Evolutionary conservation across 176 grass and related monocot genomes (phyloP), one percentile per base, ranked within the genome.

Genomic region (Dactylis glomerata): DNA sequence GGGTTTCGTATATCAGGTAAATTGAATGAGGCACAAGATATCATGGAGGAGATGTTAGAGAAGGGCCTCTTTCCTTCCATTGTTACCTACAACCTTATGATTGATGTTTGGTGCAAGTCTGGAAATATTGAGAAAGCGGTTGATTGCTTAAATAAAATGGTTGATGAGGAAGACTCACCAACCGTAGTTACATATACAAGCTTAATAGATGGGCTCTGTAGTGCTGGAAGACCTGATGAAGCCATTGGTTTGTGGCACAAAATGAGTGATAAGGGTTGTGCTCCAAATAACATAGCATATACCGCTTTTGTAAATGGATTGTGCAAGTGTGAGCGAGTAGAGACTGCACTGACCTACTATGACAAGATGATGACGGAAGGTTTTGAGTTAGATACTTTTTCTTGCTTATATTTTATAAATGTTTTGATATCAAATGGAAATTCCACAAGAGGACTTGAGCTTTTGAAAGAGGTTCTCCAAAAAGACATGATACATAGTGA

Each of bases 41-140:
- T 93, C 71, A 83, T 93, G 75, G 85, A 95, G 85, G 93, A 98
- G 68, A 95, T 98, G 85, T 59, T 92, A 47, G 84, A 88, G 33
- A 93, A 93, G 47, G 92, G 91, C 44, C 38, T 98, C 27, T 62
- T 81, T 84, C 92, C 95, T 83, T 98, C 95, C 57, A 83, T 91
- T 38, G 89, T 98, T 37, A 98, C 89, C n/a, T 95, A 89, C 79
- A 98, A 95, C 80, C 89, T 95, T 73, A 94, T 98, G 85, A 95
- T 98, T 75, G 87, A 95, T 98, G 90, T 92, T 74, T 93, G 93
- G 87, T 92, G 88, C 87, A 98, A 93, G 77, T 86, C 87, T 42
- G 84, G 90, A 49, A 93, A 56, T 33, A 84, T 92, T 72, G 85
- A 92, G 33, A 93, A 92, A 79, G 91, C 91, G 27, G 74, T 90